Evolutionary conservation across 352 stramenopile species (phyloP), one percentile per base, ranked within the genome.

Genomic region (Phytophthora tubulina): DNA sequence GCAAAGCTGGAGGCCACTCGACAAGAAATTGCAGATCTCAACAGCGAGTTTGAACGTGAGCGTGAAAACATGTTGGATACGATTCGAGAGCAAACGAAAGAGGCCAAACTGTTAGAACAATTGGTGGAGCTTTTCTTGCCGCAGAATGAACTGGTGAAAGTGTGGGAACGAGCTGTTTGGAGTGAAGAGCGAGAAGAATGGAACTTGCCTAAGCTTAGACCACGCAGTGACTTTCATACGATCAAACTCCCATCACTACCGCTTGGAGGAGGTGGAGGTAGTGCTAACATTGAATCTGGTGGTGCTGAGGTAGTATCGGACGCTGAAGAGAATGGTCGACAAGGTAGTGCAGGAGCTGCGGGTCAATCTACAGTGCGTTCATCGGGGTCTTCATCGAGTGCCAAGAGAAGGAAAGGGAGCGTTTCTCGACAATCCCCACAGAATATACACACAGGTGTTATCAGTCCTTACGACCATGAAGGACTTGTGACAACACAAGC

Each of bases 61-160:
- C 86, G 90, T 1, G 88, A 96, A 52, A 92, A 88, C 35, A 66
- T 97, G 48, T 69, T 97, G 35, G 92, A 97, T 60, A 96, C 86
- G 7, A 93, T 97, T 36, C 88, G 91, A n/a, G 90, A 96, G 48
- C 89, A 97, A 46, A 97, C 91, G 2, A 93, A 92, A 60, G 92
- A 97, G 66, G 80, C 85, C 31, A 95, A 97, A 66, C 70, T 97
- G 27, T 70, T 96, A 36, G 89, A 97, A 66, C 89, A 97, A 51
- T 84, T 97, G n/a, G 84, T 94, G 3, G 84, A 95, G 67, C 55
- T 96, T 2, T 94, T 97, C 38, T 44, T 97, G 14, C 81, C 84
- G 5, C 85, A 95, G 54, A 95, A 92, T 32, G 90, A 97, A 46
- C 72, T 97, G 5, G 83, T 93, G 15, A 95, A 96, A 56, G 89